These are phyloP conservation scores for Cladophialophora exuberans DNA, from an alignment of 2,329 filamentous ascomycete species.

Conservation along the genomic window DNA sequence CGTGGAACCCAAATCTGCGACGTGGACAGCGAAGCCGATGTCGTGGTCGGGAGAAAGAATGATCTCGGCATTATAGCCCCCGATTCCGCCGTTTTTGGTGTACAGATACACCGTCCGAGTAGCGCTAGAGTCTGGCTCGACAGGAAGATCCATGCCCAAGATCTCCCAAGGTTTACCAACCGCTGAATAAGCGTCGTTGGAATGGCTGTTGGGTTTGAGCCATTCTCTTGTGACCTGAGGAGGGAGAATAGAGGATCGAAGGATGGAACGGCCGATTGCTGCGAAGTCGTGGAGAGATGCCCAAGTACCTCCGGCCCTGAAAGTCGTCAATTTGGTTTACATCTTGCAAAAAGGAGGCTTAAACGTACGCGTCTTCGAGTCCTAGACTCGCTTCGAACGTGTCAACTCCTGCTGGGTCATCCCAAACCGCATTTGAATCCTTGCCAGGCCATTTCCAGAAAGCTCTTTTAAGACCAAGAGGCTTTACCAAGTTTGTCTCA, in stretches of 20 bases:
- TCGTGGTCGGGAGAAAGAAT: conserved; percentile 51
- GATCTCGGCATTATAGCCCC: conserved; percentile 43
- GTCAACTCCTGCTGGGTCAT: conserved; percentile 34
- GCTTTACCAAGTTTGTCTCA: conserved; percentile 34
- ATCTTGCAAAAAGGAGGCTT: background rate
- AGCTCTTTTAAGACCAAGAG: conserved; percentile 45
- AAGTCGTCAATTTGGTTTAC: conserved; percentile 42
- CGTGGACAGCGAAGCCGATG: conserved; percentile 47
- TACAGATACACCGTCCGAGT: conserved; percentile 40
- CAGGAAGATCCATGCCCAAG: conserved; percentile 19
- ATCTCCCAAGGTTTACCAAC: conserved; percentile 53
- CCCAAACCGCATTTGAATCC: conserved; percentile 41
- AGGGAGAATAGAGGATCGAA: conserved; percentile 43
- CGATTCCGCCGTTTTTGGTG: conserved; percentile 47
- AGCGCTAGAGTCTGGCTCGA: conserved; percentile 3
- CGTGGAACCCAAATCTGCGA: conserved; percentile 37
- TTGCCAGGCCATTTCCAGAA: conserved; percentile 37
- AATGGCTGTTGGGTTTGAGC: conserved; percentile 50
- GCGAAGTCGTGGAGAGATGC: conserved; percentile 49
- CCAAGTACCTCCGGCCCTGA: conserved; percentile 48
- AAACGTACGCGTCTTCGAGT: conserved; percentile 27
- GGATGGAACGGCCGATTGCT: conserved; percentile 48
- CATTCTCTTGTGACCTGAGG: conserved; percentile 46
- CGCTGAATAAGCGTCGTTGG: conserved; percentile 33
- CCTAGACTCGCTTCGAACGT: conserved; percentile 10